Evolutionary conservation across 78 protist species (phyloP).

Genomic region (Diacronema lutheri): DNA sequence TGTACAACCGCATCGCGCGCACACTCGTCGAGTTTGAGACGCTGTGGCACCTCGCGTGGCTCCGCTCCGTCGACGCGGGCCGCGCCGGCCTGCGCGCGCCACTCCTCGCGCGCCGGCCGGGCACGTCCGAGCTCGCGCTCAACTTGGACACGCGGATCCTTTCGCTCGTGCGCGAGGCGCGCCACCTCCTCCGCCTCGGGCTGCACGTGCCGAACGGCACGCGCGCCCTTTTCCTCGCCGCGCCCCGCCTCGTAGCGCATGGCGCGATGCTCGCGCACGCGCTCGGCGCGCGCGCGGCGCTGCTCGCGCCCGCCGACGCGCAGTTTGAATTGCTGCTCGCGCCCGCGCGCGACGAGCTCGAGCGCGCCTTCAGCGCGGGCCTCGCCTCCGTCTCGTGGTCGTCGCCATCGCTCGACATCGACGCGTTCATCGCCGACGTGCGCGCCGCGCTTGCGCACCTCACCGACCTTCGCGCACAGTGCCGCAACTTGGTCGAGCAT

Average conservation of each 20-base stretch:
- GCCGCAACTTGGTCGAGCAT: conserved; percentile 25
- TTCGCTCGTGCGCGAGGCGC: conserved; percentile 50
- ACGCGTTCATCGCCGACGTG: conserved; percentile 43
- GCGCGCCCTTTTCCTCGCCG: background rate
- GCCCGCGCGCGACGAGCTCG: conserved; percentile 15
- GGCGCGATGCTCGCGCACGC: conserved; percentile 27
- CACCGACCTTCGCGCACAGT: background rate
- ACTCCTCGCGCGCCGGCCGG: conserved; percentile 39
- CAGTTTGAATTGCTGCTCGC: conserved; percentile 35
- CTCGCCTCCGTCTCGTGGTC: conserved; percentile 62
- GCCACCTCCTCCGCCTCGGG: conserved; percentile 41
- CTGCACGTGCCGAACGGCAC: conserved; percentile 36
- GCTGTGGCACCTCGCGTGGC: conserved; percentile 44
- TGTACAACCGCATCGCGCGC: conserved; percentile 66
- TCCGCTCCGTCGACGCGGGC: background rate
- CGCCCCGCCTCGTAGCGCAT: no score
- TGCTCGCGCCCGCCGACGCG: background rate
- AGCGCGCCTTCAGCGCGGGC: conserved; percentile 36
- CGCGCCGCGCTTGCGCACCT: background rate
- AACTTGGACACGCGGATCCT: conserved; percentile 54
- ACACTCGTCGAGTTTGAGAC: background rate
- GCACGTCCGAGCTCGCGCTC: conserved; percentile 16
- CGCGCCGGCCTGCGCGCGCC: conserved; percentile 46
- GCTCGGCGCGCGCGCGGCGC: no score
- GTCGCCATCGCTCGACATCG: conserved; percentile 64